These are phyloP conservation scores for Clarkia xantiana DNA, from an alignment of 345 rosid species.

Conservation along the genomic window DNA sequence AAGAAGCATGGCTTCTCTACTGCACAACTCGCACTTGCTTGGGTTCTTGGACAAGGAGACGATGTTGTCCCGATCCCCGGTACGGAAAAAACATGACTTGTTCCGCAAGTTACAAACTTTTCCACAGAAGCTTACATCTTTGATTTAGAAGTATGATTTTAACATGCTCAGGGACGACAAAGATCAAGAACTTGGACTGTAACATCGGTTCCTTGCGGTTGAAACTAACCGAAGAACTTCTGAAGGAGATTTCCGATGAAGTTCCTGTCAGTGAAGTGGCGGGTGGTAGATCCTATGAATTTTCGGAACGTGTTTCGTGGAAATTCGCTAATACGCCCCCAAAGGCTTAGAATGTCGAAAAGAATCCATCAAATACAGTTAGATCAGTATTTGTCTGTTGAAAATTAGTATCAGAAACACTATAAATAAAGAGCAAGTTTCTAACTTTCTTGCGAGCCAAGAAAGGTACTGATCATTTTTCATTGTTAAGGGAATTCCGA, in stretches of 20 bases:
- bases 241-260: conserved; percentile 26
- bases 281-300: conserved; percentile 17
- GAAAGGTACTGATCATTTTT: too few species aligned
- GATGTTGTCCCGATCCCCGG: conserved; percentile 43
- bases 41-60: conserved; percentile 38
- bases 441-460: too few species aligned
- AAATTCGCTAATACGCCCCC: conserved; percentile 27
- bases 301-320: conserved; percentile 16
- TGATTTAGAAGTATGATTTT: neutral
- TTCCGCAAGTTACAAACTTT: neutral
- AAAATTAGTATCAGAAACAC: neutral
- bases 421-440: neutral
- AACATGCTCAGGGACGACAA: conserved; percentile 26
- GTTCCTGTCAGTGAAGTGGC: conserved; percentile 33
- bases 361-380: too few species aligned
- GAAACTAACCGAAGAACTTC: conserved; percentile 15
- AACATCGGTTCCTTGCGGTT: conserved; percentile 20
- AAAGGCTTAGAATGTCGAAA: conserved; percentile 1
- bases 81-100: conserved; percentile 3
- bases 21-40: conserved; percentile 39
- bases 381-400: neutral
- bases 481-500: too few species aligned
- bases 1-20: conserved; percentile 30
- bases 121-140: too few species aligned
- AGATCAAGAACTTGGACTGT: conserved; percentile 31